phyloP scores from a whole-genome alignment of 495 filamentous ascomycete genomes.

The Diplogelasinospora grovesii region DNA sequence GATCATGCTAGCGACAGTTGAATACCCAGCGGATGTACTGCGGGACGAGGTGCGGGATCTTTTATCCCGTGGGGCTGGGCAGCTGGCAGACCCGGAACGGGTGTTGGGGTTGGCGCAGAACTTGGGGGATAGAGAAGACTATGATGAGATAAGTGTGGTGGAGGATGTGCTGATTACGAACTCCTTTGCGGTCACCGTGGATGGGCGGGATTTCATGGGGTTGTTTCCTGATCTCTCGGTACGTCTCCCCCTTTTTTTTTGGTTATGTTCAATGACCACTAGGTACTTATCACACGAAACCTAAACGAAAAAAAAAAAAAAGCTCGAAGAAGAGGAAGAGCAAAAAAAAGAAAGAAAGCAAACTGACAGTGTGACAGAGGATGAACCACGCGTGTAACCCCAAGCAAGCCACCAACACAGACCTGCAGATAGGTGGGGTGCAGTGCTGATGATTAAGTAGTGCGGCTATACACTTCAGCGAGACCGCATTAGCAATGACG shows the following conservation, averaged over 20 bases:
- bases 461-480: conserved; percentile 29
- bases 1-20: conserved; percentile 17
- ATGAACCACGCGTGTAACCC: conserved; percentile 32
- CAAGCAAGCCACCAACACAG: conserved; percentile 17
- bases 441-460: conserved; percentile 13
- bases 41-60: conserved; percentile 21
- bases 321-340: too few species aligned
- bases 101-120: conserved; percentile 34
- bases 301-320: too few species aligned
- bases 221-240: conserved; percentile 28
- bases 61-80: conserved; percentile 17
- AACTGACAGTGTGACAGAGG: conserved; percentile 18
- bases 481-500: conserved; percentile 24
- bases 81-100: conserved; percentile 15
- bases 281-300: too few species aligned
- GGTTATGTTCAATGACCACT: too few species aligned
- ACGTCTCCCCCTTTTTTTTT: conserved; percentile 9
- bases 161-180: conserved; percentile 69
- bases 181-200: conserved; percentile 25
- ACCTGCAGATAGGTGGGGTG: background rate
- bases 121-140: conserved; percentile 60
- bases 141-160: conserved; percentile 28
- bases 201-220: conserved; percentile 20
- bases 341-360: background rate
- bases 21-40: conserved; percentile 21